These are phyloP conservation scores for Funneliformis geosporum DNA, from an alignment of 192 early-diverging fungal genomes.

Conservation along the genomic window DNA sequence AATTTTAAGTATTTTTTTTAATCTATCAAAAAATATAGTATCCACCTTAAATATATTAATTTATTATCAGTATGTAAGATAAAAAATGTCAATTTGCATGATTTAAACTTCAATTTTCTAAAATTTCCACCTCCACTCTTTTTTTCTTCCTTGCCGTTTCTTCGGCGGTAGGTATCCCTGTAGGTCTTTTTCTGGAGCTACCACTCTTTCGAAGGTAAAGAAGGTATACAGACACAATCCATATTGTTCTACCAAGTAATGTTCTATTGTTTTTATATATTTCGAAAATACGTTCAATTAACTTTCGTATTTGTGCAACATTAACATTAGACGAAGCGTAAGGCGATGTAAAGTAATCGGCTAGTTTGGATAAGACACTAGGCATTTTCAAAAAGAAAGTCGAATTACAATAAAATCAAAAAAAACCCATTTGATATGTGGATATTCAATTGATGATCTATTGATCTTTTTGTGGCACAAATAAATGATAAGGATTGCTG, in stretches of 20 bases:
- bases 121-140: conserved; percentile 42
- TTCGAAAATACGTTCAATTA: background rate
- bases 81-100: background rate
- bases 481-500: too few relatives aligned
- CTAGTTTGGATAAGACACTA: conserved; percentile 11
- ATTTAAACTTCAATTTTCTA: background rate
- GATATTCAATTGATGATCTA: background rate
- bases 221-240: conserved; percentile 5
- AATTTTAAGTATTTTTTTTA: conserved; percentile 74
- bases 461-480: background rate
- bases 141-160: conserved; percentile 12
- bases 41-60: conserved; percentile 52
- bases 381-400: conserved; percentile 26
- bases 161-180: background rate
- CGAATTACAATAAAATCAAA: too few relatives aligned
- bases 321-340: background rate
- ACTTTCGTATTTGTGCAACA: background rate
- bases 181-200: background rate
- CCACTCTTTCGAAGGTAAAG: conserved; percentile 11
- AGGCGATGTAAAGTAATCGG: background rate
- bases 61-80: background rate
- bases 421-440: background rate
- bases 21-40: conserved; percentile 52
- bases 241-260: conserved; percentile 20
- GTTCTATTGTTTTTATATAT: conserved; percentile 30